Evolutionary conservation across 106 monocot species (phyloP), one percentile per base, ranked within the genome.

Genomic region (Iris macrosiphon): DNA sequence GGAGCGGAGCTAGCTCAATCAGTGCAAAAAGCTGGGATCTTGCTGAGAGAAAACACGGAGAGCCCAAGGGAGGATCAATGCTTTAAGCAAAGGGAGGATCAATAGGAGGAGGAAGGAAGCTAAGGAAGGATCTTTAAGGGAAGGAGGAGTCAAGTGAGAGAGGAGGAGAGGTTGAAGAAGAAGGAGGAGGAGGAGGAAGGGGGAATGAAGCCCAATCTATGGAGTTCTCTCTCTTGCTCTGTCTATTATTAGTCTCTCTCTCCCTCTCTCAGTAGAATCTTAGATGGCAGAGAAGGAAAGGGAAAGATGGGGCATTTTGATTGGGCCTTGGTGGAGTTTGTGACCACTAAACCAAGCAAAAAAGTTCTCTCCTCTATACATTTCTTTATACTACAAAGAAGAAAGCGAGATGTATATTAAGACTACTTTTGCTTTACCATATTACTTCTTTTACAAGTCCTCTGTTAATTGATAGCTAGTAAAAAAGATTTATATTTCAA

Each of bases 241-340:
- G 34, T 12, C 24, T 16, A 14, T 43, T 2, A 16, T 5, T 43
- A 5, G 15, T 43, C 1, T 43, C 18, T 3, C 5, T 43, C 18
- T 43, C 18, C 4, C 18, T n/a, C 15, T 43, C 14, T 16, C 13
- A 5, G 2, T 5, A 34, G 47, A 48, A 37, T 33, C 24, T 15
- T n/a, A 37, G 24, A 37, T 15, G 17, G 9, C 20, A n/a, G 3
- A 35, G 7, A 48, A 12, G 18, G 13, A 30, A 31, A 55, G 24
- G 43, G 31, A 44, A 23, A 20, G 31, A 21, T 15, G 54, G 19
- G 7, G 31, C 23, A 24, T n/a, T 4, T 1, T 31, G 57, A 70
- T 70, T 61, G 70, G 70, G 14, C 31, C 31, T 48, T 65, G 57
- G 72, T 65, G 72, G 65, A 65, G 65, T 51, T 51, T 50, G 65